Evolutionary conservation across 345 rosid genomes (phyloP).

Genomic region (Hibiscus trionum): DNA sequence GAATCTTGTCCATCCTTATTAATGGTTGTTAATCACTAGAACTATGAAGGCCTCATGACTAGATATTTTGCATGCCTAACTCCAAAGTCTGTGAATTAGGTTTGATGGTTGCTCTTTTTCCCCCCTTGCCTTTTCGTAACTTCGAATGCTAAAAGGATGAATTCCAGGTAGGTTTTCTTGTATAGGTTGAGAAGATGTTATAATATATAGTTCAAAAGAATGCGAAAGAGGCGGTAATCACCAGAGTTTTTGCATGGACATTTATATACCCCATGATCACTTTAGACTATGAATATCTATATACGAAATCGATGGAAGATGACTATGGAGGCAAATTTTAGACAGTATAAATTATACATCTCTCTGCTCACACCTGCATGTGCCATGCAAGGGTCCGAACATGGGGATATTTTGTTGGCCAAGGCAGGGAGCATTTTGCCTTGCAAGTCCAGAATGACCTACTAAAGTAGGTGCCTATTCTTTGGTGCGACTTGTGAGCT

Average conservation of each 20-base stretch:
- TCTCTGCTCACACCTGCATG: too few relatives aligned
- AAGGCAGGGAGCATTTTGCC: constrained; percentile 5
- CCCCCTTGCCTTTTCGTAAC: constrained; percentile 20
- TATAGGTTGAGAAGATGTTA: constrained; percentile 52
- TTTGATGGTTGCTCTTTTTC: constrained; percentile 38
- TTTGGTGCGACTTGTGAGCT: background rate
- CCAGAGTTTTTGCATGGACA: constrained; percentile 12
- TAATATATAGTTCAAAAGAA: constrained; percentile 23
- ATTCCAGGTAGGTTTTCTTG: constrained; percentile 33
- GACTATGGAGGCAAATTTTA: too few relatives aligned
- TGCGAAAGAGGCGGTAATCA: constrained; percentile 24
- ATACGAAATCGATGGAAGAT: too few relatives aligned
- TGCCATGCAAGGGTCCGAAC: too few relatives aligned
- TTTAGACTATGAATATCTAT: background rate
- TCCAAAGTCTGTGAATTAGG: constrained; percentile 33
- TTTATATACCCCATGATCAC: background rate
- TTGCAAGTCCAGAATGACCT: background rate
- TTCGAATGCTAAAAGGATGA: constrained; percentile 28
- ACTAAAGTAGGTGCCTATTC: background rate
- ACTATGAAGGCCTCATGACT: constrained; percentile 19
- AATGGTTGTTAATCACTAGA: constrained; percentile 20
- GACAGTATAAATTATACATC: too few relatives aligned
- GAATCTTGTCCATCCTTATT: constrained; percentile 32
- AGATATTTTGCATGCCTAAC: constrained; percentile 24
- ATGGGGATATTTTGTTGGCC: background rate